Base-by-base conservation (phyloP, 2,329 filamentous ascomycete species). In the Aspergillus candidus region DNA sequence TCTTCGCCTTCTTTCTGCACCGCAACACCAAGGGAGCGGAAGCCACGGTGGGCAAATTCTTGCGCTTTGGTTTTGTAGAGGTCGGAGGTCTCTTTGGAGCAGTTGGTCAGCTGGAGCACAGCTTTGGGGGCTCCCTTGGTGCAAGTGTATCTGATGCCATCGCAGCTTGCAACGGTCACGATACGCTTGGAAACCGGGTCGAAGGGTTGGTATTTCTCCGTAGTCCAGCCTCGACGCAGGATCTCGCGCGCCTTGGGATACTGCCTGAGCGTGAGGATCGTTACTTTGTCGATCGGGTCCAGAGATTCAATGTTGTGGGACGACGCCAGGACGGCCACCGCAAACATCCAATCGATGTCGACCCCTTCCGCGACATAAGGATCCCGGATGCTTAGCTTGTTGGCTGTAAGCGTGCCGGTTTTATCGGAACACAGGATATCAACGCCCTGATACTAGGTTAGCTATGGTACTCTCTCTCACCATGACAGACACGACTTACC, bases 281-380 rank as follows among this genome's bases (percentile, higher is more conserved):
- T 88, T 55, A 88, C 81, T 69, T 88, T 88, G 69, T 88, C 84
- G 58, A 88, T 88, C 27, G 84, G 84, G 62, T 88, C 84, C 44
- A 88, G 76, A 32, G 83, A 83, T 69, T 85, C 83, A 66, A 86
- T 77, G 67, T 88, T 88, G 71, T 88, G 84, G 30, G 84, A 88
- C 33, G 83, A 87, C 40, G 84, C 84, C 15, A 88, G 75, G 45
- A 82, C 84, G 46, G 84, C 84, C 50, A 86, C 84, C 43, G 84
- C 83, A 80, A 88, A 88, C 82, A 88, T 86, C 83, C 84, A 88
- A 72, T 88, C 84, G 61, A 87, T 77, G 62, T 88, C 84, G 56
- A 86, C 79, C 43, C 84, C 85, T 66, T 88, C 84, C 34, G 83
- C 80, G 36, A 88, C 83, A 66, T 83, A 88, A 2, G 85, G 84